These are phyloP conservation scores for Purshia tridentata DNA, from an alignment of 306 rosid genomes.

Conservation along the genomic window DNA sequence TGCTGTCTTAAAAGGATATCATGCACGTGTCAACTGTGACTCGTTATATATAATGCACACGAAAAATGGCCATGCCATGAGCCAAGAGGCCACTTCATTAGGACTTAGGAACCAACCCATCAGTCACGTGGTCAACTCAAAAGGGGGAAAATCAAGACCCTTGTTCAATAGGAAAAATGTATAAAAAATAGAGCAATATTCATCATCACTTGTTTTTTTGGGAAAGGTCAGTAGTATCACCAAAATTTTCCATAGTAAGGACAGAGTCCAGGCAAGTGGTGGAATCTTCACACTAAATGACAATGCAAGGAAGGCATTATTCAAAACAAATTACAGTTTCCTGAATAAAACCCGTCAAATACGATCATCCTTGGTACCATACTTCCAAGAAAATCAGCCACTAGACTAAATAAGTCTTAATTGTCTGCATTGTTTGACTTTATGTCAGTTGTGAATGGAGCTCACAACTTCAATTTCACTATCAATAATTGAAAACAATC, in stretches of 20 bases:
- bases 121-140: background rate
- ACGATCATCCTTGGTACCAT: background rate
- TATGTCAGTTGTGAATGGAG: background rate
- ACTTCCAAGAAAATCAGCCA: background rate
- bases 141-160: background rate
- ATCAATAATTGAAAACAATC: background rate
- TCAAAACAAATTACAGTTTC: background rate
- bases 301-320: background rate
- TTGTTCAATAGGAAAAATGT: too few species aligned
- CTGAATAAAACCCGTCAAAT: background rate
- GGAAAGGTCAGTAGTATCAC: background rate
- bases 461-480: background rate
- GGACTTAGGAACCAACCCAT: background rate
- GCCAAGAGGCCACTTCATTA: background rate
- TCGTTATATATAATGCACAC: background rate
- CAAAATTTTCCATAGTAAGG: background rate
- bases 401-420: background rate
- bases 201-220: background rate
- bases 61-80: background rate
- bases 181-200: too few species aligned
- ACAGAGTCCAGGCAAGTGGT: background rate
- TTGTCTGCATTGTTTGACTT: background rate
- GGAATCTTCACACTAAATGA: background rate
- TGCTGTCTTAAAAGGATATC: background rate
- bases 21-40: background rate